Evolutionary conservation across 495 filamentous ascomycete genomes (phyloP).

Genomic region (Aspergillus indologenus): DNA sequence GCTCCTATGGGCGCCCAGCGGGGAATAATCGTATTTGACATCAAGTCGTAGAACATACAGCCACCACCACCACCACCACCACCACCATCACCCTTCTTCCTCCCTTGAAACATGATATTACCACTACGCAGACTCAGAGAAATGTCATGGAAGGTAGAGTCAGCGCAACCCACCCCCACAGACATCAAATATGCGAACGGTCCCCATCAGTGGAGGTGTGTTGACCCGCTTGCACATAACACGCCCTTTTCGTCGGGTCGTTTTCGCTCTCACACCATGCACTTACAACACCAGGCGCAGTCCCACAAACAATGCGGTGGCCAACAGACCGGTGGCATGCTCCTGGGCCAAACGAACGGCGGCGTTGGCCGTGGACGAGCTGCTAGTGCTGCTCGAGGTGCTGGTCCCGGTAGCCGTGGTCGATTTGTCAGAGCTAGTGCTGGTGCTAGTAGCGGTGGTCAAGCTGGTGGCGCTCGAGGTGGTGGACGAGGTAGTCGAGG

Average conservation of each 20-base stretch:
- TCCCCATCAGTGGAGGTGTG: not conserved
- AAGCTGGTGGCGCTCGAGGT: constrained; percentile 30
- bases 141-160: not conserved
- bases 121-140: not conserved
- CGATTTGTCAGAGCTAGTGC: constrained; percentile 18
- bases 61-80: not conserved
- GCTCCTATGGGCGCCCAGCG: not conserved
- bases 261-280: not conserved
- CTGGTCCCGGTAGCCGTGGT: constrained; percentile 21
- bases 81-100: not conserved
- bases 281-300: constrained; percentile 50
- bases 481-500: constrained; percentile 24
- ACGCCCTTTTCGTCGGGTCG: not conserved
- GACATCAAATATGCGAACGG: too few relatives aligned
- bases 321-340: constrained; percentile 50
- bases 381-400: constrained; percentile 22
- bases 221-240: not conserved
- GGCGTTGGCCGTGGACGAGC: constrained; percentile 30
- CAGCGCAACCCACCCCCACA: too few relatives aligned
- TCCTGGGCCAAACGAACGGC: constrained; percentile 40
- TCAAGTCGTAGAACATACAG: constrained; percentile 8
- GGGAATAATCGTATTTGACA: constrained; percentile 4
- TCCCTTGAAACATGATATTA: not conserved
- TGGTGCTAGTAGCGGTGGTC: constrained; percentile 32
- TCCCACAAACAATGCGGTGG: constrained; percentile 44